Evolutionary conservation across 495 filamentous ascomycete species (phyloP), one percentile per base, ranked within the genome.

Genomic region (Xylaria longipes): DNA sequence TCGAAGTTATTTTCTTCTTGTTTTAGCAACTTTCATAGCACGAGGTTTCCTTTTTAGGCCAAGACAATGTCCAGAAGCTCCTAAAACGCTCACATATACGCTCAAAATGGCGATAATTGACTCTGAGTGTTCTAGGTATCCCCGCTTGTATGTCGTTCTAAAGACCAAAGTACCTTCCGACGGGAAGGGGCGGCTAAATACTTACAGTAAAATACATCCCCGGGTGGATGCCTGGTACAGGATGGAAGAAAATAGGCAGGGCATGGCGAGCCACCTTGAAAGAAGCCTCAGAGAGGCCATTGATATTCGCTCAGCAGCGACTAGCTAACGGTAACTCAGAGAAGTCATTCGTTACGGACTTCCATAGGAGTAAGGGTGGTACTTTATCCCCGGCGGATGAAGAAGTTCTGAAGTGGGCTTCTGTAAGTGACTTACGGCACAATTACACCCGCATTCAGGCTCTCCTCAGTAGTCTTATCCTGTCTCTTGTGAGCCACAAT

Each of bases 151-250:
- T 8, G 52, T 46, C 3, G 4, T 43, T 35, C 66, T 1, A n/a
- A 12, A 22, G 35, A 57, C 35, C 31, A 31, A 48, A 46, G 27
- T 50, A 39, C 29, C 22, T 14, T 39, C 35, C 17, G 3, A 25
- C 8, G 2, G 4, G n/a, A 25, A 5, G 31, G 20, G 22, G 17
- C n/a, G 43, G 25, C 66, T 68, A 20, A 68, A 22, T 22, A 9
- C 20, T 48, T 3, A 22, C 17, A 69, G 73, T 84, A 46, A 80
- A 78, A 74, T 74, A 82, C 45, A 29, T 84, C 0, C 85, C 84
- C 0, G 71, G 76, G 5, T 86, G 83, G 83, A 72, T 84, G n/a
- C 85, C 85, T 29, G 86, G 85, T 1, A 78, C 82, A 9, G 76
- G 73, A 0, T 88, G 85, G 72, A 77, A 80, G 45, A 68, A 75